These are phyloP conservation scores for Kwoniella bestiolae DNA, from an alignment of 768 basidiomycete genomes.

Conservation along the genomic window DNA sequence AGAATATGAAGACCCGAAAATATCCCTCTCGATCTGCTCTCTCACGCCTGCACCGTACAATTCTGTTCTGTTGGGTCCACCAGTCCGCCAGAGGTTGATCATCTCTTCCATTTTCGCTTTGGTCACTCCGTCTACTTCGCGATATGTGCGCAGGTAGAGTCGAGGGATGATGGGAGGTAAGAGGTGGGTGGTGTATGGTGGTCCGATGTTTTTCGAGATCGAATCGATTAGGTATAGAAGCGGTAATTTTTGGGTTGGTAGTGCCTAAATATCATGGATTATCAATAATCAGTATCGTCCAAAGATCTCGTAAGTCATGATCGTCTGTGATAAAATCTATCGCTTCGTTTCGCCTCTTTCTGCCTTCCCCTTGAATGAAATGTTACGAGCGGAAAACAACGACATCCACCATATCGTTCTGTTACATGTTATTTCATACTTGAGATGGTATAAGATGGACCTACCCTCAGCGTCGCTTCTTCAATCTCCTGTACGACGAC, in stretches of 20 bases:
- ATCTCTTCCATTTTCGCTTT: slow-evolving; percentile 98
- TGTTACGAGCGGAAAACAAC: neutral
- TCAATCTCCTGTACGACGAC: slow-evolving; percentile 52
- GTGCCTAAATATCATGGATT: slow-evolving; percentile 65
- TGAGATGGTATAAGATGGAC: slow-evolving; percentile 6
- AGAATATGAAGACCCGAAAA: slow-evolving; percentile 52
- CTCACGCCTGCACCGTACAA: slow-evolving; percentile 83
- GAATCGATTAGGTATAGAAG: slow-evolving; percentile 94
- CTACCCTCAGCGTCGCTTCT: slow-evolving; percentile 42
- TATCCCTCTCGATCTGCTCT: slow-evolving; percentile 70
- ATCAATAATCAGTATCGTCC: slow-evolving; percentile 23
- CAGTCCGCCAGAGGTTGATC: slow-evolving; percentile 91
- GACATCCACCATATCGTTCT: neutral
- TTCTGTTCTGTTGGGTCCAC: slow-evolving; percentile 76
- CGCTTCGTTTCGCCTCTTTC: neutral
- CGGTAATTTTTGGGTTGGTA: slow-evolving; percentile 86
- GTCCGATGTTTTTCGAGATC: slow-evolving; percentile 93
- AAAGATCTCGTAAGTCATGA: too few species aligned
- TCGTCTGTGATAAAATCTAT: neutral
- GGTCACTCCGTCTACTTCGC: slow-evolving; percentile 78
- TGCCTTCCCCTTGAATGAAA: neutral
- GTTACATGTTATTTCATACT: neutral
- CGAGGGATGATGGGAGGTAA: slow-evolving; percentile 81
- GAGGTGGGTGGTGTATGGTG: slow-evolving; percentile 79
- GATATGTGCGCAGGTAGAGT: slow-evolving; percentile 85